phyloP scores from a whole-genome alignment of 2,329 filamentous ascomycete genomes.

The Leptosphaerulina australis region DNA sequence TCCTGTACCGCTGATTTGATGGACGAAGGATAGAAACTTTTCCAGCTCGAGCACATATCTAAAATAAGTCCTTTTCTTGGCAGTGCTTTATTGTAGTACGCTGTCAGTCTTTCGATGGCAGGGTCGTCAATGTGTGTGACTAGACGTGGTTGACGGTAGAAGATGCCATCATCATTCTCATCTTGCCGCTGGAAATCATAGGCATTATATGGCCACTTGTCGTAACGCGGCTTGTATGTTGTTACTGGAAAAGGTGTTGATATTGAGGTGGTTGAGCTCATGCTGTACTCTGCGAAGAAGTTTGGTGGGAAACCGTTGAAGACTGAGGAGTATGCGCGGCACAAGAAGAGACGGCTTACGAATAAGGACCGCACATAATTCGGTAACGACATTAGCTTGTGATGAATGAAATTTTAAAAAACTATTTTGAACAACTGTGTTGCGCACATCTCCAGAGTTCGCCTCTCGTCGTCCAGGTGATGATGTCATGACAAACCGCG shows the following conservation, averaged over 20 bases:
- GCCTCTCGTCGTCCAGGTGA: constrained; percentile 12
- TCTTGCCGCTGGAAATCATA: constrained; percentile 51
- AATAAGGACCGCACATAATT: neutral
- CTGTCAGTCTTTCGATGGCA: constrained; percentile 52
- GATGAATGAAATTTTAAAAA: neutral
- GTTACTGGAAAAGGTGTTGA: constrained; percentile 15
- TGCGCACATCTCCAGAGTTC: constrained; percentile 2
- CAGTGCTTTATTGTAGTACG: constrained; percentile 55
- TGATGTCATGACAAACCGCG: constrained; percentile 32
- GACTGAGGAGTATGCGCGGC: constrained; percentile 6
- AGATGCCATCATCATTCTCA: constrained; percentile 41
- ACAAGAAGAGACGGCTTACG: neutral
- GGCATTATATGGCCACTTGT: constrained; percentile 26
- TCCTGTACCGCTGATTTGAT: constrained; percentile 40
- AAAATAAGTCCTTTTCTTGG: constrained; percentile 52
- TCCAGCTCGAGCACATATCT: constrained; percentile 60
- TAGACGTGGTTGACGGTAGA: constrained; percentile 55
- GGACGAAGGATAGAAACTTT: constrained; percentile 52
- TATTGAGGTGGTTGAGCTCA: neutral
- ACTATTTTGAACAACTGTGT: neutral
- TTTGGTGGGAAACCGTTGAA: constrained; percentile 9
- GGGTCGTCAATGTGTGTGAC: constrained; percentile 62
- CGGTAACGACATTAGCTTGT: neutral
- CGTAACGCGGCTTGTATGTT: constrained; percentile 26
- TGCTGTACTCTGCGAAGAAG: constrained; percentile 13